Evolutionary conservation across 106 monocot species (phyloP).

Genomic region (Triglochin maritima): DNA sequence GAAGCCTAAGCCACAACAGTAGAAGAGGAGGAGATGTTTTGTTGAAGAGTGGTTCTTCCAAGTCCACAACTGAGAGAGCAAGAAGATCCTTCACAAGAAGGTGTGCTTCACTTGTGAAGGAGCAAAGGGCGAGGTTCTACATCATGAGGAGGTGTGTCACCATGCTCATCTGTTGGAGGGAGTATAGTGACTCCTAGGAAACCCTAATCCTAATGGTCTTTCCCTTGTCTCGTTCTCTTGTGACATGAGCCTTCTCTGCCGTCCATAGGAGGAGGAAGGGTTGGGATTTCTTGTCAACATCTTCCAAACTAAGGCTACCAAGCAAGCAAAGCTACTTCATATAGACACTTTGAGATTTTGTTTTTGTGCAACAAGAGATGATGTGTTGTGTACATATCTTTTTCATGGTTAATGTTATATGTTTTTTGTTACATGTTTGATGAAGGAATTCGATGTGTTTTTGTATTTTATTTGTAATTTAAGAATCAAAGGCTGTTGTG

Average conservation of each 20-base stretch:
- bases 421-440: too few relatives aligned
- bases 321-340: too few relatives aligned
- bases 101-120: constrained; percentile 33
- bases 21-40: constrained; percentile 1
- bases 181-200: constrained; percentile 14
- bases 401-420: too few relatives aligned
- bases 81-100: constrained; percentile 24
- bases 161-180: constrained; percentile 32
- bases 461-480: too few relatives aligned
- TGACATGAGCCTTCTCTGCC: neutral
- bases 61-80: neutral
- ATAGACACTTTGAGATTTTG: too few relatives aligned
- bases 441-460: too few relatives aligned
- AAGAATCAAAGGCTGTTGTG: too few relatives aligned
- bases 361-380: too few relatives aligned
- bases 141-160: constrained; percentile 43
- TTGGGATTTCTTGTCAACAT: too few relatives aligned
- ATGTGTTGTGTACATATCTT: too few relatives aligned
- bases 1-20: neutral
- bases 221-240: neutral
- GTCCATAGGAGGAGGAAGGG: constrained; percentile 6
- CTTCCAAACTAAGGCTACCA: too few relatives aligned
- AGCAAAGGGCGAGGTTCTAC: constrained; percentile 49
- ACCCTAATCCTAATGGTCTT: neutral
- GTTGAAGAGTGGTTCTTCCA: neutral